These are phyloP conservation scores for Dipteronia dyeriana DNA, from an alignment of 345 rosid species.

Conservation along the genomic window DNA sequence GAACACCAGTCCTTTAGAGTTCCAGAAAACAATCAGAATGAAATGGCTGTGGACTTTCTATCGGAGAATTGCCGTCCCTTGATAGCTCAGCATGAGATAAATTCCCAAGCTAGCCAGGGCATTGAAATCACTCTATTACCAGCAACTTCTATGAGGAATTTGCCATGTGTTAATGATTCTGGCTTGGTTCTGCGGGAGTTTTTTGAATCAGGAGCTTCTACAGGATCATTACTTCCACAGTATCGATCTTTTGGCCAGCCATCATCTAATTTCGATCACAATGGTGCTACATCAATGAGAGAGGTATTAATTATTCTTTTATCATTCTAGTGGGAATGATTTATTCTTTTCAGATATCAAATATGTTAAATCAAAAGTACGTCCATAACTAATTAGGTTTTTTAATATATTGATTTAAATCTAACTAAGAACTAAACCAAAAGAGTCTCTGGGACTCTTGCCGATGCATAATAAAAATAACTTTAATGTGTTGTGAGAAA, in stretches of 20 bases:
- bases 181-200: slow-evolving; percentile 80
- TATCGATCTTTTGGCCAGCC: slow-evolving; percentile 65
- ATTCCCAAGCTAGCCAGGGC: slow-evolving; percentile 50
- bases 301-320: slow-evolving; percentile 58
- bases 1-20: slow-evolving; percentile 42
- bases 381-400: neutral
- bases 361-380: neutral
- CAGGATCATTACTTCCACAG: slow-evolving; percentile 65
- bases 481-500: neutral
- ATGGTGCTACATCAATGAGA: slow-evolving; percentile 46
- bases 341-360: slow-evolving; percentile 9
- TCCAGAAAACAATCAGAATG: slow-evolving; percentile 41
- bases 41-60: slow-evolving; percentile 40
- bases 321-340: slow-evolving; percentile 1
- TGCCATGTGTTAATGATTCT: slow-evolving; percentile 60
- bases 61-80: slow-evolving; percentile 42
- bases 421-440: neutral
- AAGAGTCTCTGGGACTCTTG: too few relatives aligned
- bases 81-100: slow-evolving; percentile 46
- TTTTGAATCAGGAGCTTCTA: slow-evolving; percentile 63
- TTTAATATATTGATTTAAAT: neutral
- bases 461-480: neutral
- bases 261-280: slow-evolving; percentile 54
- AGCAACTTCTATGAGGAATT: slow-evolving; percentile 59
- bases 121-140: slow-evolving; percentile 72